Evolutionary conservation across 768 basidiomycete genomes (phyloP).

Genomic region (Lyophyllum atratum): DNA sequence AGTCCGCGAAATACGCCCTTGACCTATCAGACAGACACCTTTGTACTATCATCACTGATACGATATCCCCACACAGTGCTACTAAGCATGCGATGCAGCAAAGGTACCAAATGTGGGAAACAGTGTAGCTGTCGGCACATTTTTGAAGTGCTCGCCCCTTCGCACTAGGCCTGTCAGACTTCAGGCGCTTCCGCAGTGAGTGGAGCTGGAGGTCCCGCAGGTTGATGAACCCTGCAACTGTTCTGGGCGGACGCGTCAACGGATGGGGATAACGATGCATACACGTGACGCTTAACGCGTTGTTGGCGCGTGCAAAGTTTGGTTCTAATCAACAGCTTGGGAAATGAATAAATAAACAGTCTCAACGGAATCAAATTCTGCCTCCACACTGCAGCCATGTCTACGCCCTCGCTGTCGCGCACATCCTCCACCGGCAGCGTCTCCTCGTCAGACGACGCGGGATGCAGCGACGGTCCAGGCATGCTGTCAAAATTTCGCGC

Average conservation of each 20-base stretch:
- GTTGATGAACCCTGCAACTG: too few species aligned
- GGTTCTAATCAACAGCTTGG: conserved; percentile 23
- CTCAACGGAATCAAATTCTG: conserved; percentile 13
- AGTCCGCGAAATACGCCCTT: background rate
- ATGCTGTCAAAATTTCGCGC: too few species aligned
- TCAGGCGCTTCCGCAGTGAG: too few species aligned
- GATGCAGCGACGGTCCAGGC: conserved; percentile 36
- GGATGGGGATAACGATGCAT: background rate
- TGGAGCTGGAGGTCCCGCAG: too few species aligned
- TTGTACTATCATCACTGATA: background rate
- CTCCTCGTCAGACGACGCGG: conserved; percentile 48
- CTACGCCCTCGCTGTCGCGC: conserved; percentile 32
- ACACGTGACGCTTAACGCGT: conserved; percentile 1
- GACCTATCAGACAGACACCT: background rate
- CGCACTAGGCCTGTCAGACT: too few species aligned
- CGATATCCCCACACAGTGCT: background rate
- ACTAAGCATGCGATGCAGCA: too few species aligned
- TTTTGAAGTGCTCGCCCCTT: too few species aligned
- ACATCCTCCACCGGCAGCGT: conserved; percentile 60
- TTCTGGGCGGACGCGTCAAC: too few species aligned
- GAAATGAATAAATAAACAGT: conserved; percentile 23
- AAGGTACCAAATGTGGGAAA: too few species aligned
- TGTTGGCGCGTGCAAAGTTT: conserved; percentile 21
- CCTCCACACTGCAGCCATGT: conserved; percentile 3
- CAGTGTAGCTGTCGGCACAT: too few species aligned